phyloP scores from a whole-genome alignment of 305 asterid genomes.

The Fraxinus nigra region DNA sequence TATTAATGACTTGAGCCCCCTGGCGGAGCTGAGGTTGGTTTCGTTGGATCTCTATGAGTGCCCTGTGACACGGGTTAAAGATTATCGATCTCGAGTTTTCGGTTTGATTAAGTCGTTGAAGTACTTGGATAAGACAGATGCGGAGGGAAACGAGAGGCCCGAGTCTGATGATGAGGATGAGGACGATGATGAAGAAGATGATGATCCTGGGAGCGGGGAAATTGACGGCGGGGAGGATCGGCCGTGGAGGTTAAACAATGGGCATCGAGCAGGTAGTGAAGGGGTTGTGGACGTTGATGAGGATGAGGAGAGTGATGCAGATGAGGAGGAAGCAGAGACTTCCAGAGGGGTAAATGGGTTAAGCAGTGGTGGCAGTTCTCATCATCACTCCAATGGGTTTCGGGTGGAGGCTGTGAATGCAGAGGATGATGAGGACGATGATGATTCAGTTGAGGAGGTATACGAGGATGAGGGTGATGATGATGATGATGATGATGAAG shows the following conservation, averaged over 20 bases:
- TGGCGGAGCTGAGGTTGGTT: slow-evolving; percentile 74
- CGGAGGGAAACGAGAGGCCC: slow-evolving; percentile 85
- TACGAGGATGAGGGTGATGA: slow-evolving; percentile 57
- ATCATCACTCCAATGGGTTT: slow-evolving; percentile 61
- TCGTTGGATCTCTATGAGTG: slow-evolving; percentile 96
- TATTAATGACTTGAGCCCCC: slow-evolving; percentile 65
- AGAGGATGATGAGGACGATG: slow-evolving; percentile 41
- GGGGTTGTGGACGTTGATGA: slow-evolving; percentile 88
- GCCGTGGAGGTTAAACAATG: slow-evolving; percentile 42
- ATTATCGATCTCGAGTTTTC: slow-evolving; percentile 80
- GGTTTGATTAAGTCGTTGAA: slow-evolving; percentile 79
- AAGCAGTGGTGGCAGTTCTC: slow-evolving; percentile 26
- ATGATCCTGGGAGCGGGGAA: slow-evolving; percentile 90
- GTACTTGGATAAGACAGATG: slow-evolving; percentile 90
- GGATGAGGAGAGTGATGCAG: slow-evolving; percentile 86
- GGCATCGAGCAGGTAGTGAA: slow-evolving; percentile 50
- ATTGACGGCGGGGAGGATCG: slow-evolving; percentile 79
- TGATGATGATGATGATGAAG: slow-evolving; percentile 38
- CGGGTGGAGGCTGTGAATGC: slow-evolving; percentile 33
- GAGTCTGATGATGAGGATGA: slow-evolving; percentile 88
- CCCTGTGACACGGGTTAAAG: slow-evolving; percentile 83
- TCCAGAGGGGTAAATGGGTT: slow-evolving; percentile 46
- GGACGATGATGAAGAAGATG: slow-evolving; percentile 29
- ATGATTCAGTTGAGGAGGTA: slow-evolving; percentile 66
- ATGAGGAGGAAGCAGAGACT: slow-evolving; percentile 76